Evolutionary conservation across 2,329 filamentous ascomycete genomes (phyloP).

Genomic region (Hypoxylon sp.): DNA sequence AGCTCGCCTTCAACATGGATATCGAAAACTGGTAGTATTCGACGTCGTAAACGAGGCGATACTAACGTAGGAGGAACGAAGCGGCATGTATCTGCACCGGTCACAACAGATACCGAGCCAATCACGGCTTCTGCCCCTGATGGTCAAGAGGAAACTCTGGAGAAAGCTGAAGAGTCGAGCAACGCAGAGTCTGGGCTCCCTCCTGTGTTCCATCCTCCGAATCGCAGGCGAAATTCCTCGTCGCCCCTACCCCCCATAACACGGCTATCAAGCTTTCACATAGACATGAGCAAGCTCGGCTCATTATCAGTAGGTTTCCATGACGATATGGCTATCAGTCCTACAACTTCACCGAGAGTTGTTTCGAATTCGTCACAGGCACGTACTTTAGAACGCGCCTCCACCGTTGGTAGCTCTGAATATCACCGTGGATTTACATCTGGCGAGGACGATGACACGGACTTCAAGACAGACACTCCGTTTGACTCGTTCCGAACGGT

Average conservation of each 20-base stretch:
- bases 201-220: conserved; percentile 44
- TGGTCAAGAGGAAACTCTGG: conserved; percentile 41
- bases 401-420: conserved; percentile 75
- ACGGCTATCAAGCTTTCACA: conserved; percentile 62
- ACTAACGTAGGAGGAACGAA: conserved; percentile 54
- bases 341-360: conserved; percentile 37
- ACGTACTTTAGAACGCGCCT: conserved; percentile 62
- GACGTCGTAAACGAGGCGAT: conserved; percentile 61
- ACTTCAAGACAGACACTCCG: conserved; percentile 78
- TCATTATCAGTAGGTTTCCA: conserved; percentile 52
- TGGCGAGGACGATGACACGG: conserved; percentile 79
- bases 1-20: conserved; percentile 66
- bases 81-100: conserved; percentile 64
- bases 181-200: conserved; percentile 45
- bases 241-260: conserved; percentile 66
- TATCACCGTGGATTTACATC: conserved; percentile 72
- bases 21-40: conserved; percentile 63
- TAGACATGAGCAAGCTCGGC: conserved; percentile 60
- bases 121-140: conserved; percentile 39
- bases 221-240: conserved; percentile 57
- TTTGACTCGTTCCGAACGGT: conserved; percentile 80
- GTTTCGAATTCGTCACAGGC: conserved; percentile 44
- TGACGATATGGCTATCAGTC: conserved; percentile 34
- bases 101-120: conserved; percentile 42
- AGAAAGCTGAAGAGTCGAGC: conserved; percentile 39